Base-by-base conservation (phyloP, 208 protist species). In the Histomonas meleagridis region DNA sequence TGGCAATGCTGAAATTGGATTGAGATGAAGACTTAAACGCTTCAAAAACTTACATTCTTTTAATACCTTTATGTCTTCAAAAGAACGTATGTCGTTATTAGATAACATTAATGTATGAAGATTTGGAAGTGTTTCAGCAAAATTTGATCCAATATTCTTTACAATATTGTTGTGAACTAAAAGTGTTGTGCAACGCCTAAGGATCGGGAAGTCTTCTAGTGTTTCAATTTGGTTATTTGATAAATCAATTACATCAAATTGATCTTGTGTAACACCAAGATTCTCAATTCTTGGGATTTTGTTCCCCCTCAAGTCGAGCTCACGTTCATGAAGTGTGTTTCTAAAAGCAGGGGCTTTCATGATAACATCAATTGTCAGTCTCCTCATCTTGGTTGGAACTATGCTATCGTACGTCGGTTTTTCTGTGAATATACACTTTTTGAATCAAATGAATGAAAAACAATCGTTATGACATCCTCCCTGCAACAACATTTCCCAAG, bases 221-320 rank as follows among this genome's bases (percentile, higher is more conserved):
- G 93, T 92, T 28, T 90, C 91, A 28, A 97, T 95, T 48, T 96
- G 93, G 93, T 97, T 97, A 91, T 96, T 94, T 43, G 93, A 94
- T 35, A 97, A 92, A 92, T 97, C 95, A 53, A 97, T 96, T 10
- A 94, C 81, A 92, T 97, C 95, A 72, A 96, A 97, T 92, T 96
- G 95, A 90, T 97, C 95, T 91, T 95, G 92, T 35, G 94, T 94
- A 16, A 92, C 92, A 16, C 94, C 95, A 16, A 96, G 62, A 91
- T 96, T 96, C 90, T 96, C 95, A 49, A 96, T 93, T 26, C 76
- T 92, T 28, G 95, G 65, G 51, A 96, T 96, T 92, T 94, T 94
- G 53, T 94, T 92, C 12, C 95, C 94, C 78, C 95, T 69, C 3
- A 96, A 70, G 70, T 94, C 93, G n/a, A 96, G 60, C 92, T 96